Percentiles rank a stretch among this genome's conserved stretches.
phyloP scores from a whole-genome alignment of 2,329 filamentous ascomycete genomes.

The Ceratocystis alfenasii region DNA sequence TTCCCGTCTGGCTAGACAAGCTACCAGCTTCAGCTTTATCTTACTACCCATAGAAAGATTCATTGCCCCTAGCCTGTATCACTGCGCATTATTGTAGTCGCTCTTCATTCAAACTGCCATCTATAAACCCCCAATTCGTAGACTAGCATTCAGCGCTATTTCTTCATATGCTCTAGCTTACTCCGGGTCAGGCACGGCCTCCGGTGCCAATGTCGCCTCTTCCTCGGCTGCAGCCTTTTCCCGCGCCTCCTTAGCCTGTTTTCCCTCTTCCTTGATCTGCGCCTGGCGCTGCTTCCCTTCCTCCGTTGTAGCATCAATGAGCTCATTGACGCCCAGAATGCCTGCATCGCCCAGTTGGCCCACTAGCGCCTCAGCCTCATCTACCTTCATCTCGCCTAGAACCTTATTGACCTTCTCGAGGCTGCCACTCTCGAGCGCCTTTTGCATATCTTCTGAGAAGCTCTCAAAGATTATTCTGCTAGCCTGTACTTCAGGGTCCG shows the following conservation, averaged over 20 bases:
- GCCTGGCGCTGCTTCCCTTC: slow-evolving; percentile 68
- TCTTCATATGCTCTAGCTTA: slow-evolving; percentile 11
- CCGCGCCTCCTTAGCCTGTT: slow-evolving; percentile 23
- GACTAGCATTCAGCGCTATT: background rate
- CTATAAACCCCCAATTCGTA: background rate
- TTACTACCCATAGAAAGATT: too few species aligned
- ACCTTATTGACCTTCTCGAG: slow-evolving; percentile 52
- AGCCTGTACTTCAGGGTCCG: slow-evolving; percentile 50
- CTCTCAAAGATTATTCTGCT: slow-evolving; percentile 67
- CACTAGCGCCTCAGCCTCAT: slow-evolving; percentile 76
- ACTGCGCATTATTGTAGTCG: background rate
- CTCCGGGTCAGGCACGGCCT: slow-evolving; percentile 21
- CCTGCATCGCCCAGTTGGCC: slow-evolving; percentile 70
- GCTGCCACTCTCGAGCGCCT: slow-evolving; percentile 75
- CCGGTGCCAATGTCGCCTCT: background rate
- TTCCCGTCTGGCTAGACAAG: too few species aligned
- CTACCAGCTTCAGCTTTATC: too few species aligned
- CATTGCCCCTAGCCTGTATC: background rate
- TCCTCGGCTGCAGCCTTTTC: slow-evolving; percentile 11
- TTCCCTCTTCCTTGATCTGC: slow-evolving; percentile 51
- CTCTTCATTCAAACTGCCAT: background rate
- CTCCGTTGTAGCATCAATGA: slow-evolving; percentile 89
- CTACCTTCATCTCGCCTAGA: slow-evolving; percentile 74
- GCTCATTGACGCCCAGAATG: slow-evolving; percentile 78
- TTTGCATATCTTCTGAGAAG: slow-evolving; percentile 70